phyloP scores from a whole-genome alignment of 2,329 filamentous ascomycete species.

The Canariomyces notabilis region DNA sequence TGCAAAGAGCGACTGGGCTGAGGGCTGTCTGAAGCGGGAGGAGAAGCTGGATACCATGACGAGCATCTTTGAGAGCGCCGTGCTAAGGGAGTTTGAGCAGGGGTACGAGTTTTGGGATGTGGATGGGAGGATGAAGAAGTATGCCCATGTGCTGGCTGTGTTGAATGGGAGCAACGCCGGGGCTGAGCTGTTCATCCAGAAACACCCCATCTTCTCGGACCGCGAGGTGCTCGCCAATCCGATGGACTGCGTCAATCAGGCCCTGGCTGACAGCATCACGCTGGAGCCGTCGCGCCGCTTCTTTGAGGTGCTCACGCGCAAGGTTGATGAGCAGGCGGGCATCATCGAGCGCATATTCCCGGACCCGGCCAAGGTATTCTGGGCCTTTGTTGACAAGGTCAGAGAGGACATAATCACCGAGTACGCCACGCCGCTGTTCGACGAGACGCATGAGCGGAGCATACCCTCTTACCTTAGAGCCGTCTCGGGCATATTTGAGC shows the following conservation, averaged over 20 bases:
- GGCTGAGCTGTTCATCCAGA: slow-evolving; percentile 81
- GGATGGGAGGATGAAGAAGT: slow-evolving; percentile 81
- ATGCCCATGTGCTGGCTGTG: slow-evolving; percentile 76
- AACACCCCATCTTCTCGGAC: slow-evolving; percentile 77
- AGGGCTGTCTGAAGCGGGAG: slow-evolving; percentile 66
- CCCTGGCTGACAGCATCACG: slow-evolving; percentile 60
- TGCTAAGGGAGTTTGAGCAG: slow-evolving; percentile 86
- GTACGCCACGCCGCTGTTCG: slow-evolving; percentile 79
- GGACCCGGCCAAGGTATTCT: slow-evolving; percentile 62
- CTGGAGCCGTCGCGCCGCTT: slow-evolving; percentile 77
- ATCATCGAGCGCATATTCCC: slow-evolving; percentile 83
- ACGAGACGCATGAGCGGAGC: slow-evolving; percentile 75
- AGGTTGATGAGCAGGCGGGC: slow-evolving; percentile 74
- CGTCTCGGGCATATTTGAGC: slow-evolving; percentile 81
- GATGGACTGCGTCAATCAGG: slow-evolving; percentile 73
- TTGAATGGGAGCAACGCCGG: slow-evolving; percentile 76
- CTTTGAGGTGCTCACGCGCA: slow-evolving; percentile 67
- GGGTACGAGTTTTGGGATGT: slow-evolving; percentile 87
- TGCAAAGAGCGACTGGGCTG: slow-evolving; percentile 71
- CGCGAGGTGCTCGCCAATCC: slow-evolving; percentile 66
- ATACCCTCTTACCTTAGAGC: slow-evolving; percentile 77
- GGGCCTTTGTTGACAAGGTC: slow-evolving; percentile 74
- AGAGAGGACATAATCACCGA: slow-evolving; percentile 80
- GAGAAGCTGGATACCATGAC: slow-evolving; percentile 70
- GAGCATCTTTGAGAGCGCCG: slow-evolving; percentile 82